Evolutionary conservation across 2,329 filamentous ascomycete species (phyloP).

Genomic region (Trichoderma sp.): DNA sequence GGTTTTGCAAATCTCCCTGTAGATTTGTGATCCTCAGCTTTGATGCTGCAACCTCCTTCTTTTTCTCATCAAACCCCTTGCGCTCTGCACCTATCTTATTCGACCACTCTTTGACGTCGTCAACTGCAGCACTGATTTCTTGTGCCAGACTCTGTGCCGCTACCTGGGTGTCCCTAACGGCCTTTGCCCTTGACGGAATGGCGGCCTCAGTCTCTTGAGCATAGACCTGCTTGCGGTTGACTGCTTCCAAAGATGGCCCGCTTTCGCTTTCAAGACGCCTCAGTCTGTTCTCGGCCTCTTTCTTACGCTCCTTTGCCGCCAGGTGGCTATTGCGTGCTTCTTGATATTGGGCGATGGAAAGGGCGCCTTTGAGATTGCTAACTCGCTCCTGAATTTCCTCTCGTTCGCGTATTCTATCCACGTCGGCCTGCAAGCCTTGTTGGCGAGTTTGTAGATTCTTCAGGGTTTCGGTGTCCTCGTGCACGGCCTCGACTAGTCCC

Average conservation of each 20-base stretch:
- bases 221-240: conserved; percentile 70
- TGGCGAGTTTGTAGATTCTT: conserved; percentile 70
- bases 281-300: conserved; percentile 55
- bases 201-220: conserved; percentile 52
- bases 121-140: conserved; percentile 35
- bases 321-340: conserved; percentile 47
- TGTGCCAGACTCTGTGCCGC: conserved; percentile 45
- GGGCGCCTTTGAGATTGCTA: conserved; percentile 60
- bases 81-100: conserved; percentile 49
- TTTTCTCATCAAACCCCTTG: conserved; percentile 49
- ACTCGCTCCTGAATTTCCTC: conserved; percentile 64
- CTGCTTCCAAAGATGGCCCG: conserved; percentile 66
- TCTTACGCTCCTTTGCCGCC: conserved; percentile 54
- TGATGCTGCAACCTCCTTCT: conserved; percentile 48
- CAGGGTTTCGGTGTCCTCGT: conserved; percentile 60
- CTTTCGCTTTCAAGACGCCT: conserved; percentile 55
- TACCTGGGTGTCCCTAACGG: conserved; percentile 53
- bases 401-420: conserved; percentile 77
- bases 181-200: conserved; percentile 52
- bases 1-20: conserved; percentile 60
- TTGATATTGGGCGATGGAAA: conserved; percentile 64
- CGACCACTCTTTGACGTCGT: conserved; percentile 44
- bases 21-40: conserved; percentile 59
- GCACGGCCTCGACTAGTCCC: conserved; percentile 54
- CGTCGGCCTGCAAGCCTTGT: conserved; percentile 70